Conservation (phyloP, 306 rosid genomes). For the Castanea sativa region DNA sequence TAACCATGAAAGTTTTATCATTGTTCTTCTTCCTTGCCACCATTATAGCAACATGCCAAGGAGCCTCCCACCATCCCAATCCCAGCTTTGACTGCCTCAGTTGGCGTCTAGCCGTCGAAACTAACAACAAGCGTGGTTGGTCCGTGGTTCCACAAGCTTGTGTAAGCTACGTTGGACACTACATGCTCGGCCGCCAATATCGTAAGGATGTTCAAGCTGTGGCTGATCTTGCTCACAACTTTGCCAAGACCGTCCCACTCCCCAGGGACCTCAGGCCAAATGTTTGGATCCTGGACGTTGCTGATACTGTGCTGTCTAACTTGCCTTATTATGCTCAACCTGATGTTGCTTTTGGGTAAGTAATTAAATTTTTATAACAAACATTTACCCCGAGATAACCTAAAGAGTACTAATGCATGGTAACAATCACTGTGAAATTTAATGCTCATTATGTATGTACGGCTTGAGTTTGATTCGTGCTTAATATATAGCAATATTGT, state of each 20-base stretch:
- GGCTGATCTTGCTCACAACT: not conserved
- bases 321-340: constrained; percentile 8
- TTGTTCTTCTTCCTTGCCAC: not conserved
- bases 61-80: not conserved
- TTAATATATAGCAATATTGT: too few relatives aligned
- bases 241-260: not conserved
- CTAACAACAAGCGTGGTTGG: not conserved
- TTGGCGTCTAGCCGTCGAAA: not conserved
- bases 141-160: not conserved
- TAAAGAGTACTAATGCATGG: too few relatives aligned
- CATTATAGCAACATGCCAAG: not conserved
- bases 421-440: too few relatives aligned
- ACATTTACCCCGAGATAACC: not conserved
- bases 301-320: not conserved
- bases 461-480: too few relatives aligned
- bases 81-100: not conserved
- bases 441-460: too few relatives aligned
- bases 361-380: not conserved
- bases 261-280: not conserved
- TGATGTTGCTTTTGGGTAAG: not conserved
- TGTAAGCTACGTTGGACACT: not conserved
- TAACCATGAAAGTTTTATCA: not conserved
- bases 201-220: not conserved
- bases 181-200: not conserved
- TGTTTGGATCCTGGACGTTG: not conserved